phyloP scores from a whole-genome alignment of 2,329 filamentous ascomycete genomes.

The Clonostachys byssicola region DNA sequence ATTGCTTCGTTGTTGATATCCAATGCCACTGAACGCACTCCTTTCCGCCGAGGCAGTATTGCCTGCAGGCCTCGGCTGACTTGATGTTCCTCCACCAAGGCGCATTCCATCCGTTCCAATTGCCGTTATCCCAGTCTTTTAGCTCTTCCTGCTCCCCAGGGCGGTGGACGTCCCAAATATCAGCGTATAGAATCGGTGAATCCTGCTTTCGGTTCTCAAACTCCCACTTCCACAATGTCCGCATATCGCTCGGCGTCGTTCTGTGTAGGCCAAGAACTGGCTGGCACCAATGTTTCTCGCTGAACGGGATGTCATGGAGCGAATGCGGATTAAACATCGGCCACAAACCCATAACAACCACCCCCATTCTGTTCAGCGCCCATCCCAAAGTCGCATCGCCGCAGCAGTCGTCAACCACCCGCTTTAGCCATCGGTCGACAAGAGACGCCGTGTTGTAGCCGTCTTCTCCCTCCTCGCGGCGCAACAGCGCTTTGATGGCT shows the following conservation, averaged over 20 bases:
- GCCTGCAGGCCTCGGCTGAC: conserved; percentile 16
- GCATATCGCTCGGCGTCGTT: conserved; percentile 39
- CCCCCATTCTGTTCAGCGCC: conserved; percentile 35
- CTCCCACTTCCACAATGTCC: conserved; percentile 41
- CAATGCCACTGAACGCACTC: conserved; percentile 23
- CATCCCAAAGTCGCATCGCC: conserved; percentile 47
- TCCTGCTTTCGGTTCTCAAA: conserved; percentile 19
- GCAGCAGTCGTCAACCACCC: conserved; percentile 42
- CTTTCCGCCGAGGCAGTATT: conserved; percentile 14
- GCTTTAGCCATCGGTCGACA: conserved; percentile 30
- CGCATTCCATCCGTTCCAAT: conserved; percentile 9
- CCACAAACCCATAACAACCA: conserved; percentile 40
- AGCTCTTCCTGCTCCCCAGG: conserved; percentile 12
- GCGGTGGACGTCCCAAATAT: conserved; percentile 29
- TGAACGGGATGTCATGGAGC: conserved; percentile 41
- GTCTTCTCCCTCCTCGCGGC: conserved; percentile 11
- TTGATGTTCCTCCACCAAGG: conserved; percentile 14
- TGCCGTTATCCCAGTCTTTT: conserved; percentile 22
- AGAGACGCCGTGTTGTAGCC: conserved; percentile 28
- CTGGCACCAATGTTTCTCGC: conserved; percentile 43
- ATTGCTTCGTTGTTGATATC: conserved; percentile 10
- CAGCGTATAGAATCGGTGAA: conserved; percentile 28
- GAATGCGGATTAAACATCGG: conserved; percentile 45
- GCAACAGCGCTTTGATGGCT: conserved; percentile 13
- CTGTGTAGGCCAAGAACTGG: conserved; percentile 45